Conservation (phyloP, 768 basidiomycete species). For the Agrocybe chaxingu region DNA sequence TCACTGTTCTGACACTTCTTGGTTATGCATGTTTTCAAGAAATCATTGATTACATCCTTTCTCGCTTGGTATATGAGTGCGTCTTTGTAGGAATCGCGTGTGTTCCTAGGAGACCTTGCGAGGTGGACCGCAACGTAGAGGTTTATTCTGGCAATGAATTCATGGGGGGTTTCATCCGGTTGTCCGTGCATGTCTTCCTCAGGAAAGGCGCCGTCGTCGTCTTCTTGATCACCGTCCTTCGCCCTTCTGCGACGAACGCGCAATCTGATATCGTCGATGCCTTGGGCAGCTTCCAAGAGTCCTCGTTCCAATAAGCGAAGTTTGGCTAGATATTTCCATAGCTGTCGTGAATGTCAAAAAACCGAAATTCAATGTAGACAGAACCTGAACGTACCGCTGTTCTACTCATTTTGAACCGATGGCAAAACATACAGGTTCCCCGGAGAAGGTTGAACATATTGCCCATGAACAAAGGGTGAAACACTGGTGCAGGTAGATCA, state of each 20-base stretch:
- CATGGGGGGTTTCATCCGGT: slow-evolving; percentile 54
- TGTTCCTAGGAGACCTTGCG: slow-evolving; percentile 44
- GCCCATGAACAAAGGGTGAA: slow-evolving; percentile 93
- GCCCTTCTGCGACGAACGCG: slow-evolving; percentile 29
- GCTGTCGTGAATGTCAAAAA: slow-evolving; percentile 32
- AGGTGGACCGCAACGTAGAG: slow-evolving; percentile 63
- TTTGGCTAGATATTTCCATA: slow-evolving; percentile 82
- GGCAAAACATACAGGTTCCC: slow-evolving; percentile 91
- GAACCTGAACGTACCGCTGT: slow-evolving; percentile 48
- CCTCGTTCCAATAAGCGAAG: slow-evolving; percentile 88
- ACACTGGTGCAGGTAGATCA: slow-evolving; percentile 91
- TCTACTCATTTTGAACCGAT: slow-evolving; percentile 79
- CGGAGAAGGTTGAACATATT: slow-evolving; percentile 87
- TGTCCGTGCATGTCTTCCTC: slow-evolving; percentile 42
- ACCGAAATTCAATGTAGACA: too few species aligned
- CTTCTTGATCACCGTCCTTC: slow-evolving; percentile 41
- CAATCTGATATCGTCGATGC: slow-evolving; percentile 66
- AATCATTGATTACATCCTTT: slow-evolving; percentile 79
- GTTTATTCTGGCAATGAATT: slow-evolving; percentile 62
- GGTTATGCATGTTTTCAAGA: slow-evolving; percentile 63
- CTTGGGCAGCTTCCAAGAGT: slow-evolving; percentile 76
- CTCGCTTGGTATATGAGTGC: slow-evolving; percentile 82
- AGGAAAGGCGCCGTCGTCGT: slow-evolving; percentile 20
- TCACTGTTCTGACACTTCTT: slow-evolving; percentile 74
- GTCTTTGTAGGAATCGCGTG: slow-evolving; percentile 87